These are phyloP conservation scores for Centaurea solstitialis DNA, from an alignment of 129 eudicot genomes.

Conservation along the genomic window DNA sequence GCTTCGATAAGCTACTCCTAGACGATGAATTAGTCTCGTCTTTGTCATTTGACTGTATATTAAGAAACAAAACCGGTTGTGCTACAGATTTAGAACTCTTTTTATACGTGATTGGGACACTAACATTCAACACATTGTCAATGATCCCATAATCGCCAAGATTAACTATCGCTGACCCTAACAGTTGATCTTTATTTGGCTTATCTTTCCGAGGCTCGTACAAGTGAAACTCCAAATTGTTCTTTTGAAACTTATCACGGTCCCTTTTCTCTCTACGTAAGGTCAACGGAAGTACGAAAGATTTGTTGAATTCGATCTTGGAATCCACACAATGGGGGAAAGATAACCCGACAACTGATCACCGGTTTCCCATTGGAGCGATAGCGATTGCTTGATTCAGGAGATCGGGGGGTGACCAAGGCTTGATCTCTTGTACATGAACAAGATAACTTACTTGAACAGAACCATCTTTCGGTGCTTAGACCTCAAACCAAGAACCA, in stretches of 20 bases:
- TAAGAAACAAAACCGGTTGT: constrained; percentile 63
- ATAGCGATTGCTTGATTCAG: constrained; percentile 59
- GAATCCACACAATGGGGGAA: constrained; percentile 55
- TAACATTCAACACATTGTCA: constrained; percentile 46
- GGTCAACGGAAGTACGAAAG: constrained; percentile 64
- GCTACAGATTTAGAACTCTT: constrained; percentile 58
- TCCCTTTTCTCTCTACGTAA: constrained; percentile 57
- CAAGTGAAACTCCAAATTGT: constrained; percentile 67
- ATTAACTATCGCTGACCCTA: constrained; percentile 80
- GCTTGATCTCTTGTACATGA: constrained; percentile 66
- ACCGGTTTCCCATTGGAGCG: constrained; percentile 86
- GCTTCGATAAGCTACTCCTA: constrained; percentile 49
- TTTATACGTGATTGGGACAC: constrained; percentile 57
- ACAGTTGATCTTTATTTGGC: constrained; percentile 57
- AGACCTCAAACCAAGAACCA: constrained; percentile 89
- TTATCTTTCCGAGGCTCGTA: constrained; percentile 78
- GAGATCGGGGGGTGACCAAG: constrained; percentile 85
- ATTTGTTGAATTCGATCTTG: constrained; percentile 61
- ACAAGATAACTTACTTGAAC: constrained; percentile 76
- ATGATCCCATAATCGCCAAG: constrained; percentile 76
- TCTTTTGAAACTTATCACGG: constrained; percentile 58
- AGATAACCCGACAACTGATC: constrained; percentile 69
- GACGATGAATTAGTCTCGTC: constrained; percentile 58
- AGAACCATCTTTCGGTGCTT: constrained; percentile 68
- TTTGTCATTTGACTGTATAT: constrained; percentile 61